Evolutionary conservation across 352 stramenopile species (phyloP).

Genomic region (Pythium myriotylum): DNA sequence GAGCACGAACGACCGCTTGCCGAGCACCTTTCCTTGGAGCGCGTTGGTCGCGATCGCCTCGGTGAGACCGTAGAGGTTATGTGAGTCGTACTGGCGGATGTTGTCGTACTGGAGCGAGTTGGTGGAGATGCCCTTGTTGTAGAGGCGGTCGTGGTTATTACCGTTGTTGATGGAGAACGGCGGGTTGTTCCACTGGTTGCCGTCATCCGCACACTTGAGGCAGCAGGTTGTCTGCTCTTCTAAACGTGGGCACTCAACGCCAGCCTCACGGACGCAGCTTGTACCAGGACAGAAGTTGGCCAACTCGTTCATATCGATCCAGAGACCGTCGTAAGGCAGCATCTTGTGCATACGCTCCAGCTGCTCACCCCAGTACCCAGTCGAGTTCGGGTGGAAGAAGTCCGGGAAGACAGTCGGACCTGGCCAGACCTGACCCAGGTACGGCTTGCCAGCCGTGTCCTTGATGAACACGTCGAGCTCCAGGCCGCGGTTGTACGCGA

Average conservation of each 20-base stretch:
- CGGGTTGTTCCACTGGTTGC: slow-evolving; percentile 56
- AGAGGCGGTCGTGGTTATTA: slow-evolving; percentile 36
- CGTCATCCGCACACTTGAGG: slow-evolving; percentile 39
- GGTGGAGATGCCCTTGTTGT: slow-evolving; percentile 68
- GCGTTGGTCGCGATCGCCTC: slow-evolving; percentile 68
- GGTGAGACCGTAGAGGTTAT: slow-evolving; percentile 82
- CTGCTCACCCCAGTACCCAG: slow-evolving; percentile 68
- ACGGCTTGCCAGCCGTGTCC: slow-evolving; percentile 58
- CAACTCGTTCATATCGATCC: slow-evolving; percentile 91
- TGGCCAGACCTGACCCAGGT: slow-evolving; percentile 80
- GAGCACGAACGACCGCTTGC: slow-evolving; percentile 74
- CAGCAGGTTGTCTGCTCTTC: slow-evolving; percentile 52
- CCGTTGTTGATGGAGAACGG: slow-evolving; percentile 67
- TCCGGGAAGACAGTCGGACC: slow-evolving; percentile 81
- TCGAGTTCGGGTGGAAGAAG: slow-evolving; percentile 75
- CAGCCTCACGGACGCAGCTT: slow-evolving; percentile 37
- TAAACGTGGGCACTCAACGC: slow-evolving; percentile 39
- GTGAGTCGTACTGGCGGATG: slow-evolving; percentile 73
- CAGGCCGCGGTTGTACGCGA: slow-evolving; percentile 57
- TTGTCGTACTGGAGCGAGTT: slow-evolving; percentile 53
- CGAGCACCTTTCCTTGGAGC: slow-evolving; percentile 47
- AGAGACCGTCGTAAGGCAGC: slow-evolving; percentile 68
- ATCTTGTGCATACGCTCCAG: slow-evolving; percentile 55
- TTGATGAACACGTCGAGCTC: slow-evolving; percentile 81
- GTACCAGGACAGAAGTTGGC: slow-evolving; percentile 72